Evolutionary conservation across 169 alveolate genomes (phyloP), one percentile per base, ranked within the genome.

Genomic region (Cystoisospora suis): DNA sequence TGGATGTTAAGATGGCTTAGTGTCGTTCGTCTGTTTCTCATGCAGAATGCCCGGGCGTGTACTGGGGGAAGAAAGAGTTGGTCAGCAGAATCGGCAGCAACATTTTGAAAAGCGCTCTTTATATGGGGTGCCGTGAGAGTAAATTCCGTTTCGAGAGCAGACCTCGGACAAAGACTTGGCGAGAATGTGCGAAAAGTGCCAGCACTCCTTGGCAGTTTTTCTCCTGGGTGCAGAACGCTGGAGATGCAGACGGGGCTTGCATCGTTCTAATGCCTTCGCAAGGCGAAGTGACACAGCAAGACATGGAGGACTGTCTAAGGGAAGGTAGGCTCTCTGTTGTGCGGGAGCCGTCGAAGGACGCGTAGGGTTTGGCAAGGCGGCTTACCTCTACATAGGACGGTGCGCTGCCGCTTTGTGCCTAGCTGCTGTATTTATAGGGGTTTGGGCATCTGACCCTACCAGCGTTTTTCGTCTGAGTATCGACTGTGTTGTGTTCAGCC

Each of bases 11-110:
- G n/a, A n/a, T n/a, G n/a, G n/a, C n/a, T n/a, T n/a, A n/a, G n/a
- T n/a, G n/a, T n/a, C n/a, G n/a, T n/a, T n/a, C 29, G 72, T 85
- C 15, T 23, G 36, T 72, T n/a, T 34, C 7, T 0, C 45, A 17
- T 36, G 4, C 87, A 87, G 92, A 23, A 34, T 87, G 92, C 47
- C n/a, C 0, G 7, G 45, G 32, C 2, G 70, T 75, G 5, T 40
- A 59, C n/a, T 87, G 92, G 92, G 87, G 92, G 3, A 72, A 87
- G 56, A 70, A 34, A 0, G 88, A 87, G 65, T 53, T 46, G 5
- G 45, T 65, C n/a, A 65, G 77, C 42, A 12, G 77, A 44, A 4
- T 65, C 77, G n/a, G n/a, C n/a, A 65, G 45, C 12, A 44, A 44
- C 45, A 65, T 5, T 9, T 65, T 15, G 15, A 87, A 72, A 3